phyloP scores from a whole-genome alignment of 179 eudicot species.

The Actinidia chinensis region DNA sequence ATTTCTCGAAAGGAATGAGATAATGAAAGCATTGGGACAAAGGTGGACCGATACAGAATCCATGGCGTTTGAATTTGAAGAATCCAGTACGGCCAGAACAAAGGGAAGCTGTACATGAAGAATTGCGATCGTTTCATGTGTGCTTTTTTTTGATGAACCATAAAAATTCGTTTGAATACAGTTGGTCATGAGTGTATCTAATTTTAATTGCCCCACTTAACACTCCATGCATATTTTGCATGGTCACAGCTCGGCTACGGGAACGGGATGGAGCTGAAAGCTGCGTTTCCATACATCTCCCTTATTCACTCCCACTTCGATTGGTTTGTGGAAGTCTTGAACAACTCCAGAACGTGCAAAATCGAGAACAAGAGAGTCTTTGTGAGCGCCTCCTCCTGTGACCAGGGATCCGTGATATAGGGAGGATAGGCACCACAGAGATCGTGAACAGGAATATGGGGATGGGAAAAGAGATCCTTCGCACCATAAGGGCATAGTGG shows the following conservation, averaged over 20 bases:
- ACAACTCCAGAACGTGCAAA: too few species aligned
- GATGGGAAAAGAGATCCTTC: too few species aligned
- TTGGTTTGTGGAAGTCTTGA: too few species aligned
- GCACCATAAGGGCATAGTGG: too few species aligned
- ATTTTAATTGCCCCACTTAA: neutral
- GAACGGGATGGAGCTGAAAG: slow-evolving; percentile 97
- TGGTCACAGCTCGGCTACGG: slow-evolving; percentile 99
- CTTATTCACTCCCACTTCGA: too few species aligned
- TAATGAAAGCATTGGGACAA: slow-evolving; percentile 97
- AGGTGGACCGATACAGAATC: slow-evolving; percentile 92
- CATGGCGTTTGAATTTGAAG: slow-evolving; percentile 95
- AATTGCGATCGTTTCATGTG: slow-evolving; percentile 99
- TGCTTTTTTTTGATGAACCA: slow-evolving; percentile 23
- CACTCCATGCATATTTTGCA: slow-evolving; percentile 68
- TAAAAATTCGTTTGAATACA: neutral
- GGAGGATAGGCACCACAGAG: too few species aligned
- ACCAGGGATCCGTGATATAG: too few species aligned
- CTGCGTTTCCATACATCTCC: slow-evolving; percentile 93
- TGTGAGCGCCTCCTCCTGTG: too few species aligned
- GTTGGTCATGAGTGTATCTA: neutral
- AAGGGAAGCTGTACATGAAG: slow-evolving; percentile 95
- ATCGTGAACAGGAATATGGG: too few species aligned
- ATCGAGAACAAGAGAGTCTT: too few species aligned
- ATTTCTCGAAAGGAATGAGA: slow-evolving; percentile 92
- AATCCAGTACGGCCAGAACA: slow-evolving; percentile 98